Conservation (phyloP, 1,284 basidiomycete genomes). For the Salmacisia buchloeana region DNA sequence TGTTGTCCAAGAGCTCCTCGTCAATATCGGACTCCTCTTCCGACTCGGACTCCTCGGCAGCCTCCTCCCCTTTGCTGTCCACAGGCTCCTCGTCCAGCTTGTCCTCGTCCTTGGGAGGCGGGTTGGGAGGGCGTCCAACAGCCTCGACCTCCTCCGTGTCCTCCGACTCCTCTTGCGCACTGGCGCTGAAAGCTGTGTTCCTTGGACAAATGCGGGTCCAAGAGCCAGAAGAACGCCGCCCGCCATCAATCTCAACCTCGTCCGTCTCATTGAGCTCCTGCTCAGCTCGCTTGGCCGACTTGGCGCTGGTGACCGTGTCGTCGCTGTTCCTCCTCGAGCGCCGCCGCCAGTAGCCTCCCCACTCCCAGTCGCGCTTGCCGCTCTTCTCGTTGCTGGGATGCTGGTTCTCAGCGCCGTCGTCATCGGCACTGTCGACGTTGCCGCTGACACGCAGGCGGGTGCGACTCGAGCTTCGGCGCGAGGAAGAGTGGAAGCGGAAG, state of each 20-base stretch:
- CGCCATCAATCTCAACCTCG: not conserved
- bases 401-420: not conserved
- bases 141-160: not conserved
- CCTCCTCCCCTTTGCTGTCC: not conserved
- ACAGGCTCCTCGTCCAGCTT: no score
- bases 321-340: conserved; percentile 5
- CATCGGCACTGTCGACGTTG: not conserved
- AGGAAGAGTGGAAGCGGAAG: conserved; percentile 1
- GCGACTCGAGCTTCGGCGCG: not conserved
- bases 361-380: not conserved
- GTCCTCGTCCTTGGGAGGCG: not conserved
- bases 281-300: not conserved
- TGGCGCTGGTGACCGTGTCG: not conserved
- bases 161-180: not conserved
- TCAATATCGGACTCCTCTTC: conserved; percentile 8
- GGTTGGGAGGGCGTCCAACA: not conserved
- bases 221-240: not conserved
- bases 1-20: conserved; percentile 26
- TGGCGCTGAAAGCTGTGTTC: not conserved
- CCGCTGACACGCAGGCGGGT: conserved; percentile 1
- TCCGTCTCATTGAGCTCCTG: not conserved
- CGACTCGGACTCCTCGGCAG: not conserved
- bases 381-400: not conserved
- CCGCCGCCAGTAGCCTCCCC: conserved; percentile 5
- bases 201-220: conserved; percentile 4